Evolutionary conservation across 2,329 filamentous ascomycete species (phyloP), one percentile per base, ranked within the genome.

Genomic region (Cladosporium austrohemisphaericum): DNA sequence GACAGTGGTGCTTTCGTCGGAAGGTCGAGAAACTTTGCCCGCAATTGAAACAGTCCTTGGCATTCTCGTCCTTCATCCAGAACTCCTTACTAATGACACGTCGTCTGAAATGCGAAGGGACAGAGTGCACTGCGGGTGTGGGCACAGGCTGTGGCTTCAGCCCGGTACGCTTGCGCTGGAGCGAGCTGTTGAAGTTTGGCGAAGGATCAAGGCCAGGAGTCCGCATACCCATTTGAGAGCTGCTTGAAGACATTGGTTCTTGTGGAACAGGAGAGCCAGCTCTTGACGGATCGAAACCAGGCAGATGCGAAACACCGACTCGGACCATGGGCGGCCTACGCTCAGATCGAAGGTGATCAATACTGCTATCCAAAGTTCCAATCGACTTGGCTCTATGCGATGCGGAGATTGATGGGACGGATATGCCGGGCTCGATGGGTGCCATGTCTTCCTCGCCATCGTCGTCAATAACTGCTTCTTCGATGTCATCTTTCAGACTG

Each of bases 41-140:
- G 61, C 93, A 98, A 36, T 88, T 81, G 65, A 96, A 98, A 63
- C 93, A 98, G 60, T 96, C 92, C 65, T 95, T 97, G 52, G 92
- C 94, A 55, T 94, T 96, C 63, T 97, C 93, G 65, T 98, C 93
- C 52, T 90, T 88, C 93, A 98, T 98, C 93, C 92, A 97, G 60
- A 95, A 97, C 59, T 97, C 91, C 62, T 91, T 93, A 65, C 88
- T 95, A 37, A 97, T 72, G 6, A 98, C 84, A 62, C 92, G 90
- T 60, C 88, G 87, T 54, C 86, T 83, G 75, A 95, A 85, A 58
- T 86, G 84, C 41, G 73, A 71, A 47, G 78, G 64, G 54, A 69
- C 68, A 38, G 23, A 45, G n/a, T 33, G 44, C 14, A 32, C 36
- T 32, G 20, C 36, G 16, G 23, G 7, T 20, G 14, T 13, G 25